Percentiles rank a stretch among this genome's conserved stretches.
These are phyloP conservation scores for Tulasnella sp. DNA, from an alignment of 768 basidiomycete genomes.

Conservation along the genomic window DNA sequence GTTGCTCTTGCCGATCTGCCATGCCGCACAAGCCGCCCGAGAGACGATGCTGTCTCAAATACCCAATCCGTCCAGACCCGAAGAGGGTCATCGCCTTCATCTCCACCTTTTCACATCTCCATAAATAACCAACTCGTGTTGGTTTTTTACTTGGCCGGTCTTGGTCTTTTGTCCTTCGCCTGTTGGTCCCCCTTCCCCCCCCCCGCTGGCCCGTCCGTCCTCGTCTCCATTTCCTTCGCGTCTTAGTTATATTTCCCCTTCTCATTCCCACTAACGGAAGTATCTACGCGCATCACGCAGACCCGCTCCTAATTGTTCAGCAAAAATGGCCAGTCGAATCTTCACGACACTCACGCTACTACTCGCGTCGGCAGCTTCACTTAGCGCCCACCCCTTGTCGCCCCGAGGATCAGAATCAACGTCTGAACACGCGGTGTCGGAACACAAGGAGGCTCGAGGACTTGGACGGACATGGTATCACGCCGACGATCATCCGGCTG, in stretches of 20 bases:
- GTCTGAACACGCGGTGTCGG: slow-evolving; percentile 7
- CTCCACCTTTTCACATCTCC: background rate
- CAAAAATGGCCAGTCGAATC: slow-evolving; percentile 1
- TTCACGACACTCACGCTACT: slow-evolving; percentile 1
- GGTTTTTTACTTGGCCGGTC: slow-evolving; percentile 1
- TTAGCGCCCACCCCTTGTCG: background rate
- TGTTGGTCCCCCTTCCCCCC: background rate
- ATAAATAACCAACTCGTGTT: background rate
- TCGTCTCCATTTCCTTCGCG: background rate
- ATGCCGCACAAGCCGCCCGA: background rate
- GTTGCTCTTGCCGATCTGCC: background rate
- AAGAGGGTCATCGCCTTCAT: slow-evolving; percentile 2
- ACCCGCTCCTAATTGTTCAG: background rate
- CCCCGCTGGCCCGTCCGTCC: background rate
- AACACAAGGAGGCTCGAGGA: slow-evolving; percentile 1
- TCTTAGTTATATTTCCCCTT: background rate
- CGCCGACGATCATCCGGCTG: slow-evolving; percentile 1
- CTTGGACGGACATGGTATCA: slow-evolving; percentile 16
- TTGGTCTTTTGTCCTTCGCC: background rate
- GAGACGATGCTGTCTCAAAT: background rate
- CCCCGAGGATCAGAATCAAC: background rate
- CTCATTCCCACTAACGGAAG: background rate
- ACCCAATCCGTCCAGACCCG: slow-evolving; percentile 5
- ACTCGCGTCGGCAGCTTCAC: background rate
- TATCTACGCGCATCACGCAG: background rate